Evolutionary conservation across 352 stramenopile species (phyloP), one percentile per base, ranked within the genome.

Genomic region (Globisporangium polare): DNA sequence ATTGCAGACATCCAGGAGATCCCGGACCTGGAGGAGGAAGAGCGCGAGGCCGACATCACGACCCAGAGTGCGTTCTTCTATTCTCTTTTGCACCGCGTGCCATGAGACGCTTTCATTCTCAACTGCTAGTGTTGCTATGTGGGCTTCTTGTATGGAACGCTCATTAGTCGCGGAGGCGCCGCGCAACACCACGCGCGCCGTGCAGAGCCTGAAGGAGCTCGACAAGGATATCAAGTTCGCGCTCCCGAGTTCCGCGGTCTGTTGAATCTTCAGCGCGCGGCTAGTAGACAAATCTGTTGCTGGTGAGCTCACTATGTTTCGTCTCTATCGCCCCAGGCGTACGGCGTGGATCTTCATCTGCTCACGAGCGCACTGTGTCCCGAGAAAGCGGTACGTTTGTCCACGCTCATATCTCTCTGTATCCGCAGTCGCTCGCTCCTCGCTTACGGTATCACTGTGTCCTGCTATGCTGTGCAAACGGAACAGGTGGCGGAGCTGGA

Each of bases 201-300:
- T 89, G 5, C 80, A 92, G 60, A 90, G 73, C 29, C 74, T 92
- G 47, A 92, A 90, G 53, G 79, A 92, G 59, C 77, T 91, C 37
- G 81, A 93, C 50, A 72, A 77, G 41, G 82, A 90, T 66, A 84
- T 93, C 69, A 90, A 89, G 59, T 89, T 89, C 54, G 75, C 80
- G 37, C 77, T 93, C 8, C 80, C 82, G 15, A 87, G 67, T 39
- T 63, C 77, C 5, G 68, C 74, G 56, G 83, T 89, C 18, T 17
- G 51, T 12, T 53, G 24, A 22, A 13, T n/a, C n/a, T n/a, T 35
- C 10, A 35, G 13, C 31, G n/a, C 18, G 7, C 20, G 35, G 3
- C 27, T 24, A 35, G 63, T n/a, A n/a, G n/a, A n/a, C n/a, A n/a
- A n/a, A n/a, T n/a, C n/a, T n/a, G n/a, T n/a, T 22, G 26, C 20